Base-by-base conservation (phyloP, 306 rosid species). In the Rubus parviflorus region DNA sequence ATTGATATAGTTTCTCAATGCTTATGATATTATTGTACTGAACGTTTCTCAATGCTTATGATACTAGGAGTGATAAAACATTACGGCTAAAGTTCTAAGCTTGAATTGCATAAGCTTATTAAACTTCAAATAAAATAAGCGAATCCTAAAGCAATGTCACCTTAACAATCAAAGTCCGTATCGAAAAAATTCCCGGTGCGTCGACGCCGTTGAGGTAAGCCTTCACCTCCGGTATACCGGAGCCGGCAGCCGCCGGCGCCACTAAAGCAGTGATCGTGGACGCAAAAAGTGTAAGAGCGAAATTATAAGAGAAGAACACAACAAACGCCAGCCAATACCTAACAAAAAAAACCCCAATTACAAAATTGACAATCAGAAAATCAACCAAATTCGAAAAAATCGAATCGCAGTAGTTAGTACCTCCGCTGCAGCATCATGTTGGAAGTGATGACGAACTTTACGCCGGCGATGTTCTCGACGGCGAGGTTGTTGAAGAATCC, bases 161-260 rank as follows among this genome's bases (percentile, higher is more conserved):
- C 99, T 96, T 96, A 64, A 96, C 93, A 30, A 88, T 47, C 75
- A 96, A 87, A 53, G 98, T 92, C 54, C 52, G 85, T 3, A 82
- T 7, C 8, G 94, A 85, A 74, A 81, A 87, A 40, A 96, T 89
- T 76, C 93, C 97, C 7, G 98, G 99, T 6, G 99, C 90, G 45
- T 95, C 96, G 37, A 95, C 97, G 1, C 99, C 99, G 67, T 95
- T 95, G 58, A 96, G 82, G 76, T 96, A 96, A 20, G 99, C 99
- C 77, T 96, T 96, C 82, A 96, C 98, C 82, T 96, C 99, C 23
- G 98, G 97, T 83, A 92, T 91, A 61, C 98, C 99, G 12, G 99
- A 96, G 30, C 99, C 99, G 0, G 93, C 77, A 3, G 97, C 99
- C 12, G 86, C 79, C 63, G 97, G 99, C 30, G 97, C 94, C 80